Base-by-base conservation (phyloP, 179 eudicot genomes). In the Spergularia azorica region DNA sequence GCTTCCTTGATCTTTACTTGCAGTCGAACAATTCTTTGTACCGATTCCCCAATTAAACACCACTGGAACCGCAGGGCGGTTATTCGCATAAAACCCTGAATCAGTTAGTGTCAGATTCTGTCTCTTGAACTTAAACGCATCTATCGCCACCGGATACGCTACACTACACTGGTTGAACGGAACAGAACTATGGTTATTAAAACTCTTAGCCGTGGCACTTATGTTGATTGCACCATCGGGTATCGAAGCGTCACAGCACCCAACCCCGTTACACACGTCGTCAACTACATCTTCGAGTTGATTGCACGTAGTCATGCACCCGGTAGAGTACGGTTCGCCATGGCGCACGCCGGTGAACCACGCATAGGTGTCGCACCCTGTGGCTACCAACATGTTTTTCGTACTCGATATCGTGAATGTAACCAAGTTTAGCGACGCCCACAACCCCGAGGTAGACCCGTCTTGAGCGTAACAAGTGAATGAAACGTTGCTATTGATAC, bases 1-100 rank as follows among this genome's bases (percentile, higher is more conserved):
- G 32, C 0, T 64, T 41, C 72, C 77, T 18, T 79, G 16, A 17
- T 21, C 6, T 67, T 52, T 50, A 69, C 39, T 36, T 36, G 77
- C 72, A 9, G 6, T 6, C 1, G 51, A 63, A 76, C 75, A 77
- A 20, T 17, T 69, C 3, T 52, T 38, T 9, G 36, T 16, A 21
- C 82, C 83, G 56, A 84, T 73, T 2, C 76, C 70, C 87, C 87
- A 84, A 63, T 81, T 66, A 54, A 79, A 70, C 21, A 81, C 74
- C 0, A 76, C 63, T 1, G 85, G 85, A 46, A 76, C 11, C 20
- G 14, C 43, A 14, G 14, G 73, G 12, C 4, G 13, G 14, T 41
- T 36, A 36, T 36, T 16, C 5, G 3, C 4, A 38, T 41, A 78
- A 58, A 52, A 78, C 1, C 9, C 43, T 20, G 10, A 63, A 1